phyloP scores from a whole-genome alignment of 169 alveolate genomes.

The Theileria sp. region DNA sequence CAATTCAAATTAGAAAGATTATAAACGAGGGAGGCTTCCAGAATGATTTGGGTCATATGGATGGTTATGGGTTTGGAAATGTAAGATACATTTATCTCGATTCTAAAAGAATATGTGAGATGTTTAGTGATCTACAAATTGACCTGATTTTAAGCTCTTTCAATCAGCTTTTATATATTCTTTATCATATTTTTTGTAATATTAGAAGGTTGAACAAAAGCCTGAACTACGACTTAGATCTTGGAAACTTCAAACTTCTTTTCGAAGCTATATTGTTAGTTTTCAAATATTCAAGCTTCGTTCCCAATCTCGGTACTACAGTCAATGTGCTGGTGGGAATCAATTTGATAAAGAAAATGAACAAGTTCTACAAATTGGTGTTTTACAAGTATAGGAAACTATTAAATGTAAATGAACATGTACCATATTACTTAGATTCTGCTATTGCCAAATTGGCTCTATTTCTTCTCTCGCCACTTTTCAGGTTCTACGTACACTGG shows the following conservation, averaged over 20 bases:
- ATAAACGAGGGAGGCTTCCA: not conserved
- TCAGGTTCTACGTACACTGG: constrained; percentile 31
- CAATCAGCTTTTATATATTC: constrained; percentile 9
- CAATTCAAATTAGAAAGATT: not conserved
- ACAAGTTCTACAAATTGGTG: not conserved
- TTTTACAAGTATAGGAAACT: not conserved
- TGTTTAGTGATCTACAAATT: not conserved
- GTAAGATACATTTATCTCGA: not conserved
- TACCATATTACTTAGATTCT: not conserved
- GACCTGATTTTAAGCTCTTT: constrained; percentile 3
- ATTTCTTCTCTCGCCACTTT: constrained; percentile 9
- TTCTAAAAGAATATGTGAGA: not conserved
- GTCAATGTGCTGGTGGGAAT: not conserved
- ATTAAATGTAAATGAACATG: not conserved
- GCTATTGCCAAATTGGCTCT: not conserved
- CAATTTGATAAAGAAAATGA: constrained; percentile 1
- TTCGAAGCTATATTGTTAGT: not conserved
- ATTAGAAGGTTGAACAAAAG: not conserved
- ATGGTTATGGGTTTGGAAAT: constrained; percentile 2
- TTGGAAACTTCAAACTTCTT: not conserved
- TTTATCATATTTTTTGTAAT: not conserved
- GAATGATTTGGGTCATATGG: not conserved
- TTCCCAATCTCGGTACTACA: constrained; percentile 6
- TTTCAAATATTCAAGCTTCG: not conserved
- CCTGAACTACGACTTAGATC: not conserved